Evolutionary conservation across 352 stramenopile species (phyloP), one percentile per base, ranked within the genome.

Genomic region (Blastocystis sp.): DNA sequence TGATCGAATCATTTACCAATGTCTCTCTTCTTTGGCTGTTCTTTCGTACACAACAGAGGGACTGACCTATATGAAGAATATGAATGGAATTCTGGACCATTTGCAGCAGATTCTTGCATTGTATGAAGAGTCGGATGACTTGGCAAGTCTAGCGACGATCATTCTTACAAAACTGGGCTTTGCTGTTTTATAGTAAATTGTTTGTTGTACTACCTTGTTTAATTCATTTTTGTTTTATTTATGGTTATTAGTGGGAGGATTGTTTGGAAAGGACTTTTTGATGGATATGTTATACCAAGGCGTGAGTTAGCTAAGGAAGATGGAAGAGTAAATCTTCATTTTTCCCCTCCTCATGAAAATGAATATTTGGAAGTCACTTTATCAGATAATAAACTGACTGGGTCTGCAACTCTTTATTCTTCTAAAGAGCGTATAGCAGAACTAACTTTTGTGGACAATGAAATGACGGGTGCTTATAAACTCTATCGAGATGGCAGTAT

Each of bases 61-160:
- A 30, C 20, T 65, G 30, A 68, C 30, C 16, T 85, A 85, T 66
- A n/a, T 85, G 73, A 66, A 85, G 47, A 85, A 85, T 47, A 45
- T 45, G 30, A 18, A 18, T 30, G 47, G 24, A 18, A 20, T 85
- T 45, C 65, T 69, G 2, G 73, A 85, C 54, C 54, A 85, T 47
- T 37, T 85, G 18, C 50, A 66, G 30, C 6, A 18, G 18, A 39
- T 68, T 5, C 11, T 85, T 30, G 53, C 37, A 3, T 65, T 53
- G 26, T 24, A 16, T 3, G 62, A 45, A 8, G 62, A 85, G 26
- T 30, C 39, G 2, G n/a, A 30, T 20, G 45, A 65, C 13, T 69
- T 53, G 8, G 54, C 39, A 20, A 30, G 47, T 5, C 50, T 85
- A 53, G 30, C 56, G 47, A 45, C 54, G 30, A 53, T 53, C 39